Evolutionary conservation across 768 basidiomycete species (phyloP).

Genomic region (Pleurotus citrinopileatus): DNA sequence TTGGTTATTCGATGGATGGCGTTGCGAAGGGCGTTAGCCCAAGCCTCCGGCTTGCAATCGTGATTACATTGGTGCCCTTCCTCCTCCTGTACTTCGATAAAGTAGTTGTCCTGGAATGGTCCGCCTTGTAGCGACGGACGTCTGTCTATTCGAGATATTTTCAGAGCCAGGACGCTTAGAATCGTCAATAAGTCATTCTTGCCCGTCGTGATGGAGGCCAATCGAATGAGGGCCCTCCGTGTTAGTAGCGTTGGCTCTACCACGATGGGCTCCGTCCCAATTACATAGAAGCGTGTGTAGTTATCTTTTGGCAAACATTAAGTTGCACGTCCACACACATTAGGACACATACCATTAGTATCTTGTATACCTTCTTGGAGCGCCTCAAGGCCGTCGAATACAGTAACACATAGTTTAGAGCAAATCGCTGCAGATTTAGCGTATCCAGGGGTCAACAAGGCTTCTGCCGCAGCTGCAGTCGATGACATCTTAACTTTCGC

Average conservation of each 20-base stretch:
- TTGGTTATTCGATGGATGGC: slow-evolving; percentile 30
- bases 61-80: slow-evolving; percentile 1
- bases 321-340: background rate
- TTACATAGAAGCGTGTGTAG: slow-evolving; percentile 66
- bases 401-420: slow-evolving; percentile 56
- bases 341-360: slow-evolving; percentile 35
- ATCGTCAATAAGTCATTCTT: slow-evolving; percentile 16
- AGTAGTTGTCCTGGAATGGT: slow-evolving; percentile 61
- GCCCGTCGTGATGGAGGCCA: background rate
- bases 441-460: slow-evolving; percentile 32
- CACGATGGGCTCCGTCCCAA: slow-evolving; percentile 33
- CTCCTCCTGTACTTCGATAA: slow-evolving; percentile 51
- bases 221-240: slow-evolving; percentile 30
- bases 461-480: slow-evolving; percentile 68
- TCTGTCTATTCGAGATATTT: slow-evolving; percentile 57
- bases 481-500: slow-evolving; percentile 58
- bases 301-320: slow-evolving; percentile 42
- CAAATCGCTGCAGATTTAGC: slow-evolving; percentile 69
- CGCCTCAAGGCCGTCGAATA: slow-evolving; percentile 63
- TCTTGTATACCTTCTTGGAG: slow-evolving; percentile 66
- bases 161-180: slow-evolving; percentile 36
- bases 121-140: slow-evolving; percentile 46
- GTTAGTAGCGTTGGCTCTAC: slow-evolving; percentile 12
- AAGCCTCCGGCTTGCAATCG: slow-evolving; percentile 4
- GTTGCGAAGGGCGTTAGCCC: slow-evolving; percentile 24